A percentile compares a stretch with the other conserved stretches of the same genome.
Evolutionary conservation across 805 yeast species (phyloP).

Genomic region (Starmerella ratchasimensis): DNA sequence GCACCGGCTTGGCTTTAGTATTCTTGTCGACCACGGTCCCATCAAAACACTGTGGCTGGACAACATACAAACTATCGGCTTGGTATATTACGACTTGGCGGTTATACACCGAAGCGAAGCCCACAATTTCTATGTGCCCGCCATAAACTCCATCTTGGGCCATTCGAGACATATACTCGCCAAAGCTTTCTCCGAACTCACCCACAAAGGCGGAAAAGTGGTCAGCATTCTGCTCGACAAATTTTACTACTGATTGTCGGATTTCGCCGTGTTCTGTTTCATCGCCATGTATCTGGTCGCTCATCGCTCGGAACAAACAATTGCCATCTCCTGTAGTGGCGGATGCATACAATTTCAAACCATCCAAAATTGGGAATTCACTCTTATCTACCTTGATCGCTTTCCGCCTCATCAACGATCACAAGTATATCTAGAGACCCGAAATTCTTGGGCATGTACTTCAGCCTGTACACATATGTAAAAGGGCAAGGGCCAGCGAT

Average conservation of each 20-base stretch:
- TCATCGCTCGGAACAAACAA: conserved; percentile 31
- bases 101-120: conserved; percentile 26
- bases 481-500: too few species aligned
- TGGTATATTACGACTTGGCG: conserved; percentile 30
- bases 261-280: conserved; percentile 23
- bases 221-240: conserved; percentile 23
- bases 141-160: conserved; percentile 31
- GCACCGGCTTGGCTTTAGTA: conserved; percentile 12
- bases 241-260: conserved; percentile 25
- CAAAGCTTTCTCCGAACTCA: conserved; percentile 27
- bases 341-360: conserved; percentile 28
- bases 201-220: conserved; percentile 27
- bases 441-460: too few species aligned
- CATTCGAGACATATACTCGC: conserved; percentile 26
- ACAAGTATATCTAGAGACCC: not conserved
- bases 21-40: not conserved
- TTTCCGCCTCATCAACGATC: too few species aligned
- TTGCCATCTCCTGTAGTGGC: conserved; percentile 32
- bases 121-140: conserved; percentile 32
- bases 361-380: conserved; percentile 28
- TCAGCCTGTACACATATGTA: too few species aligned
- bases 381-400: conserved; percentile 12
- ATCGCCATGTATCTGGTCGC: conserved; percentile 31
- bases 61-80: conserved; percentile 27
- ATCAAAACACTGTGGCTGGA: conserved; percentile 22